Conservation (phyloP, 768 basidiomycete genomes). For the Macrolepiota albuminosa region DNA sequence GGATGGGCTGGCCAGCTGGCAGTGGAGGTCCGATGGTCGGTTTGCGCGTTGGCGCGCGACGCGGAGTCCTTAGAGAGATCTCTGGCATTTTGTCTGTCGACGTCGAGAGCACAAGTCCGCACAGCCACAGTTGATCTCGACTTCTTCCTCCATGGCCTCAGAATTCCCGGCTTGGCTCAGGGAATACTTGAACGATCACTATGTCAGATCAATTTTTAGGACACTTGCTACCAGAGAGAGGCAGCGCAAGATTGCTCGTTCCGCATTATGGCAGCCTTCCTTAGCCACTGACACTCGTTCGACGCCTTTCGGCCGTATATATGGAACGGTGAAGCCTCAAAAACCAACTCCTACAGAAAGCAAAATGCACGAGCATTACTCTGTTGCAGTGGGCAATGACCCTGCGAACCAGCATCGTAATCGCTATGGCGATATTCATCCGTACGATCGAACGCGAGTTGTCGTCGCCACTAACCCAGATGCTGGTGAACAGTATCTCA, state of each 20-base stretch:
- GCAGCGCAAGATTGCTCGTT: conserved; percentile 13
- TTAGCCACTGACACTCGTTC: background rate
- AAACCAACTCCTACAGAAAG: background rate
- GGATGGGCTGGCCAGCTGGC: conserved; percentile 19
- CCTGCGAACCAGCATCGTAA: conserved; percentile 45
- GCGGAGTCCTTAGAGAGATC: conserved; percentile 19
- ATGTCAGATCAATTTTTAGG: conserved; percentile 7
- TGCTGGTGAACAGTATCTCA: conserved; percentile 55
- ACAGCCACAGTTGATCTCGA: conserved; percentile 1
- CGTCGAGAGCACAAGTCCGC: conserved; percentile 1
- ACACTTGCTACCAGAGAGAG: conserved; percentile 12
- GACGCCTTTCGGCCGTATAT: background rate
- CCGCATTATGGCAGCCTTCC: background rate
- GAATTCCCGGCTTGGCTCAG: conserved; percentile 11
- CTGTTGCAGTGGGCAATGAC: conserved; percentile 44
- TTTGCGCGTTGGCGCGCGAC: conserved; percentile 20
- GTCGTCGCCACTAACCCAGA: conserved; percentile 29
- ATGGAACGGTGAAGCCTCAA: background rate
- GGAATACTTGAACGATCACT: conserved; percentile 1
- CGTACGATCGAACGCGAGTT: conserved; percentile 81
- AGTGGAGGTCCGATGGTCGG: conserved; percentile 15
- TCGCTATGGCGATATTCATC: conserved; percentile 69
- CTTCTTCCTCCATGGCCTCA: background rate
- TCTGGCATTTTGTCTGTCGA: conserved; percentile 14
- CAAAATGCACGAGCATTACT: conserved; percentile 41